Evolutionary conservation across 352 stramenopile species (phyloP).

Genomic region (Pythium graminicola): DNA sequence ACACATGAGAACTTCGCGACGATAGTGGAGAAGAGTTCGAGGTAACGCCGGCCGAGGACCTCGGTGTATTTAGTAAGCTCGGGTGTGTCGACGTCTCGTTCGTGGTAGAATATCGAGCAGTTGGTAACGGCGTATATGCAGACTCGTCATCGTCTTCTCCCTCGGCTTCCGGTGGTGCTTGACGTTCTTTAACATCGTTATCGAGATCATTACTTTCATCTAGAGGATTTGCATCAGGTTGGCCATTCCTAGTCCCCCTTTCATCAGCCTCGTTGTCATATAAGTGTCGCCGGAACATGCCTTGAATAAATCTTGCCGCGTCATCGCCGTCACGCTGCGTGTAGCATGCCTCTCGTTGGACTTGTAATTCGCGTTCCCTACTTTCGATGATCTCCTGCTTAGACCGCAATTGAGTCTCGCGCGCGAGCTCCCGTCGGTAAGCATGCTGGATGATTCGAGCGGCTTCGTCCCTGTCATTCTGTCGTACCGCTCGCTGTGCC

Average conservation of each 20-base stretch:
- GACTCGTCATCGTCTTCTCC: slow-evolving; percentile 10
- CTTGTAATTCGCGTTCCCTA: slow-evolving; percentile 5
- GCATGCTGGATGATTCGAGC: slow-evolving; percentile 1
- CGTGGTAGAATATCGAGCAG: neutral
- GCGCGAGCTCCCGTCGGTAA: neutral
- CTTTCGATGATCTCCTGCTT: slow-evolving; percentile 5
- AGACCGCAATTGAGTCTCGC: slow-evolving; percentile 5
- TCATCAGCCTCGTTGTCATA: no score
- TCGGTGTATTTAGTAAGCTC: neutral
- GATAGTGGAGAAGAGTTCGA: neutral
- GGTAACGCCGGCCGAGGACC: neutral
- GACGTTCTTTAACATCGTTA: no score
- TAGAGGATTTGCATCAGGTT: no score
- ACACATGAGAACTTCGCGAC: neutral
- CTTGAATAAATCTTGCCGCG: slow-evolving; percentile 6
- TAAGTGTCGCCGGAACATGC: slow-evolving; percentile 1
- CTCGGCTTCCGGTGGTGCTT: neutral
- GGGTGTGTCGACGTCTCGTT: neutral
- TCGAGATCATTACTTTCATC: no score
- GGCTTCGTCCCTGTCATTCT: neutral
- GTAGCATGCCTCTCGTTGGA: slow-evolving; percentile 1
- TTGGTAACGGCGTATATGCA: slow-evolving; percentile 7
- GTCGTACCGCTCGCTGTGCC: neutral
- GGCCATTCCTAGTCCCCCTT: no score
- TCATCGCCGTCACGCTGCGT: neutral